These are phyloP conservation scores for Ophiostoma australiae DNA, from an alignment of 2,329 filamentous ascomycete genomes.

Conservation along the genomic window DNA sequence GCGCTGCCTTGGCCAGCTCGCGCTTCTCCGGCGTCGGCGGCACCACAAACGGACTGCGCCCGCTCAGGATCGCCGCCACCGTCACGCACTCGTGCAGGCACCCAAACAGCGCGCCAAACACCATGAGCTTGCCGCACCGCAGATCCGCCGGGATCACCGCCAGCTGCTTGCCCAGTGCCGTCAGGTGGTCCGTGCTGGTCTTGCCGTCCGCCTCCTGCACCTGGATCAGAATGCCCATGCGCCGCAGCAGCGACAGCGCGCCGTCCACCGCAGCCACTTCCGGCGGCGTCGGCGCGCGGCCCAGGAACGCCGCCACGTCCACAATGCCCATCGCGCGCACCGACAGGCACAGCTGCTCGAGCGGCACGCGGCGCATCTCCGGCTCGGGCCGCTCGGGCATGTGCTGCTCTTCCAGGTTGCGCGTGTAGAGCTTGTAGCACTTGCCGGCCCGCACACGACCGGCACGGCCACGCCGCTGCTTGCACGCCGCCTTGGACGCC, in stretches of 20 bases:
- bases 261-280: conserved; percentile 79
- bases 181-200: conserved; percentile 54
- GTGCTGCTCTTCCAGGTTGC: conserved; percentile 68
- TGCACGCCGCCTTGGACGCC: conserved; percentile 90
- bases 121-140: conserved; percentile 87
- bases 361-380: conserved; percentile 84
- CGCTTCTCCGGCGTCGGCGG: conserved; percentile 69
- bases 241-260: conserved; percentile 69
- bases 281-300: conserved; percentile 82
- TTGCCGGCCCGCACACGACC: conserved; percentile 85
- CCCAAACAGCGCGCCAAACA: conserved; percentile 89
- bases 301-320: conserved; percentile 76
- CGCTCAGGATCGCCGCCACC: conserved; percentile 87
- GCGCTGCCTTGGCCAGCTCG: conserved; percentile 73
- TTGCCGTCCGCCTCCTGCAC: conserved; percentile 51
- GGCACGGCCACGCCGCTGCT: conserved; percentile 87
- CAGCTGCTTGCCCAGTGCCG: conserved; percentile 86
- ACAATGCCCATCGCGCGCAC: conserved; percentile 91
- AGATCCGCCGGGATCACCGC: conserved; percentile 92
- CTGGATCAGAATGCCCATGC: conserved; percentile 77
- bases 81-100: conserved; percentile 85
- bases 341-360: conserved; percentile 90
- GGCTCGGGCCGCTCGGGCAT: conserved; percentile 89
- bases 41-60: conserved; percentile 70
- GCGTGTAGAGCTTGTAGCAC: conserved; percentile 94